Evolutionary conservation across 2,329 filamentous ascomycete species (phyloP), one percentile per base, ranked within the genome.

Genomic region (Coniella lustricola): DNA sequence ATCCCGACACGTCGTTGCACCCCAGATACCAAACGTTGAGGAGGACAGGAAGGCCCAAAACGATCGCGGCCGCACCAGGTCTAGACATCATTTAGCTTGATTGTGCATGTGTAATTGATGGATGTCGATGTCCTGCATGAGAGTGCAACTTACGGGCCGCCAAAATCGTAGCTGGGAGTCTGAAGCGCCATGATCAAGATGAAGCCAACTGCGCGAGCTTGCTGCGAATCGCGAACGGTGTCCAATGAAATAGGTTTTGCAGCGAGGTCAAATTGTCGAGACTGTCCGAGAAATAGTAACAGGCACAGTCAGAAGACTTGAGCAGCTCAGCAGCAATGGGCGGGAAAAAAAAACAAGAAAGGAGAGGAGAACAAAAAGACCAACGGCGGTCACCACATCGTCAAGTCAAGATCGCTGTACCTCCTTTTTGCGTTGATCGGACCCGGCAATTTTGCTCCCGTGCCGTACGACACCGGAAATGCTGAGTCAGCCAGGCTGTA

Each of bases 1-100:
- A 76, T 36, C 74, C 74, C 18, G 71, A 69, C 40, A 74, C 64
- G 57, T 76, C 74, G 58, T 77, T 77, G 67, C 73, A 76, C 47
- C 74, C 59, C 56, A 77, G 73, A 16, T 42, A 54, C 33, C 48
- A 56, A 32, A 50, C n/a, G 29, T 48, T 40, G 17, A 56, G 44
- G 9, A 57, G 50, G 10, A 50, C 10, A 3, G 55, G 55, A 14
- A 57, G 39, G 18, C 54, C 53, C 21, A 54, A 39, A 18, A 56
- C 46, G 21, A 56, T 51, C 21, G 43, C 53, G 9, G 53, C 38
- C 17, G 54, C 54, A 12, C 54, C 54, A n/a, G 40, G 38, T 22
- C 54, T 55, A 43, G 31, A 12, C 5, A 12, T 38, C 4, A 35
- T 37, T 38, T 12, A 40, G 21, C 16, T 29, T 20, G n/a, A n/a